A percentile compares a stretch with the other conserved stretches of the same genome.
Evolutionary conservation across 2,329 filamentous ascomycete genomes (phyloP).

Genomic region (Beauveria sp.): DNA sequence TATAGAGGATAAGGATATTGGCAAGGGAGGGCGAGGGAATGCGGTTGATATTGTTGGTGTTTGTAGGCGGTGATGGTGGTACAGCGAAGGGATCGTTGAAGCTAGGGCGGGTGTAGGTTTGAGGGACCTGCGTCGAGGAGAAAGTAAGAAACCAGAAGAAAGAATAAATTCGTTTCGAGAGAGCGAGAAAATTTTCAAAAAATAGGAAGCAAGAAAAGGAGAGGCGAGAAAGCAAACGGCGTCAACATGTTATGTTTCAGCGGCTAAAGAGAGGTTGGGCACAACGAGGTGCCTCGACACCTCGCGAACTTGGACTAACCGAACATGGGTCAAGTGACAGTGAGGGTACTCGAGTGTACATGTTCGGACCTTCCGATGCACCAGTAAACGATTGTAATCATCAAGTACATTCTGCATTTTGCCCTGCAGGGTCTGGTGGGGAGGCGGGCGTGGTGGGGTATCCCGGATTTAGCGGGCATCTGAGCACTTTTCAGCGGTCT

Average conservation of each 20-base stretch:
- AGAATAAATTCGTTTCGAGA: not conserved
- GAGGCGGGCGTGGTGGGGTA: constrained; percentile 1
- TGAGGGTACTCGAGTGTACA: not conserved
- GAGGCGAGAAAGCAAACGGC: not conserved
- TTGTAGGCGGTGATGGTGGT: not conserved
- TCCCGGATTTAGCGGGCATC: not conserved
- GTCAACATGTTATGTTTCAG: constrained; percentile 7
- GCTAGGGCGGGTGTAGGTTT: not conserved
- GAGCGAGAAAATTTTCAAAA: not conserved
- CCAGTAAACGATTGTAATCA: not conserved
- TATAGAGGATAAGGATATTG: not conserved
- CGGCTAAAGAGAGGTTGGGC: not conserved
- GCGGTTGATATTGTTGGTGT: not conserved
- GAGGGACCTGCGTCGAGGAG: not conserved
- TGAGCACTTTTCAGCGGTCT: not conserved
- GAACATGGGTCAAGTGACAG: not conserved
- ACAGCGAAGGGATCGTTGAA: not conserved
- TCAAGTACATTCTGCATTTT: not conserved
- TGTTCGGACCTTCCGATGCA: no score
- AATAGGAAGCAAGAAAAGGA: not conserved
- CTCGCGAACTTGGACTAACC: not conserved
- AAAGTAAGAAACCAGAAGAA: not conserved
- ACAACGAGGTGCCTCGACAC: not conserved
- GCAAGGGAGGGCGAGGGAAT: constrained; percentile 2
- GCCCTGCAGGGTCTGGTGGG: constrained; percentile 1